Percentiles rank a stretch among this genome's conserved stretches.
phyloP scores from a whole-genome alignment of 192 early-diverging fungal species.

The Phlyctochytrium bullatum region DNA sequence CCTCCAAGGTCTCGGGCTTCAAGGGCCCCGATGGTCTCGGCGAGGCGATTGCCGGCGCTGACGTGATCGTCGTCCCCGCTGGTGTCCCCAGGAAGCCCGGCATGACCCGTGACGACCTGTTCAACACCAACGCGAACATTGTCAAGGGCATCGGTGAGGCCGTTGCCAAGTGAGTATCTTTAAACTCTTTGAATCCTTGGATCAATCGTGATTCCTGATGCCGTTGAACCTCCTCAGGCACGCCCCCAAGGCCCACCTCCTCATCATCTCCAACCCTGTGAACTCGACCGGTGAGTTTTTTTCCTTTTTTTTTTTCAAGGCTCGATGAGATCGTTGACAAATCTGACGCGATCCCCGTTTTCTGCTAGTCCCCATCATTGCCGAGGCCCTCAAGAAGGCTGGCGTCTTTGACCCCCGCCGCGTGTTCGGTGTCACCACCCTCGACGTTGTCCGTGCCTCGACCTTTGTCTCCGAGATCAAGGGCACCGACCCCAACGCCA shows the following conservation, averaged over 20 bases:
- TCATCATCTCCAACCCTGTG: conserved; percentile 96
- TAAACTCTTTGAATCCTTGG: no score
- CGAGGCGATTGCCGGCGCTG: conserved; percentile 47
- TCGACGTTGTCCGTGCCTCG: conserved; percentile 92
- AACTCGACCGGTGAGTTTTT: no score
- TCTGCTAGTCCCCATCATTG: conserved; percentile 95
- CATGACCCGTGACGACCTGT: conserved; percentile 70
- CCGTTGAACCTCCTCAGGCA: conserved; percentile 36
- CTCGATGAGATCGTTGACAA: no score
- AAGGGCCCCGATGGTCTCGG: conserved; percentile 50
- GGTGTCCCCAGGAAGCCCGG: conserved; percentile 67
- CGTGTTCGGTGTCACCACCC: conserved; percentile 91
- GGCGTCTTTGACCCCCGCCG: conserved; percentile 85
- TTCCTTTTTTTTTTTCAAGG: no score
- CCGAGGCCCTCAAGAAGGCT: conserved; percentile 88
- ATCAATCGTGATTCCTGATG: conserved; percentile 13
- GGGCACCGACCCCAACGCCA: conserved; percentile 62
- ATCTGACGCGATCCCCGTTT: no score
- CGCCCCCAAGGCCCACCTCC: conserved; percentile 81
- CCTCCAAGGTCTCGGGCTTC: conserved; percentile 55
- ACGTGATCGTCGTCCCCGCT: conserved; percentile 64
- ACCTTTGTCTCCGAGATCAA: conserved; percentile 84
- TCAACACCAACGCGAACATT: conserved; percentile 71
- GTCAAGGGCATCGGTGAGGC: conserved; percentile 54
- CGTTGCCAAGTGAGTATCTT: conserved; percentile 51